Evolutionary conservation across 2,329 filamentous ascomycete genomes (phyloP), one percentile per base, ranked within the genome.

Genomic region (Venturiaceae sp.): DNA sequence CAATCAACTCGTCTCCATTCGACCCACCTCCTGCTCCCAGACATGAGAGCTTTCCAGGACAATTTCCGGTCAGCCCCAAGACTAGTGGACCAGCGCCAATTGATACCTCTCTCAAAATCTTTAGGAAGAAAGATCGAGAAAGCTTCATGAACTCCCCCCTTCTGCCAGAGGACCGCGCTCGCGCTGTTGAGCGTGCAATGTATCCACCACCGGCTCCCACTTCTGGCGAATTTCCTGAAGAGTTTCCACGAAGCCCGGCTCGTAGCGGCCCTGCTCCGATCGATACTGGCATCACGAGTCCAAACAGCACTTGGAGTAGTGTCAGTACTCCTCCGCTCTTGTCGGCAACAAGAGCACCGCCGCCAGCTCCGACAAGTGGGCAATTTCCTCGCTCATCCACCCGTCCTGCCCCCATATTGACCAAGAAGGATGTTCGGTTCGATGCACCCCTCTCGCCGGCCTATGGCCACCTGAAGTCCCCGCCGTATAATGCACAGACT

Each of bases 1-100:
- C 50, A 19, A 37, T 13, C n/a, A 23, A 34, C 19, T 11, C 32
- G n/a, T 53, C 50, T 13, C 50, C 6, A 7, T 53, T 3, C 50
- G 50, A 53, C 21, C 52, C 52, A 23, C 52, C 52, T 53, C 52
- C 52, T 34, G 52, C 52, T n/a, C 52, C 52, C 5, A 34, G n/a
- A 2, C 52, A 53, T 23, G n/a, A 13, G 32, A 34, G 2, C 2
- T 53, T 53, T 8, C 52, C 52, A 28, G 52, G n/a, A 14, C 16
- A 53, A 2, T 53, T 53, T 16, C 52, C 52, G 2, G 2, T n/a
- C 3, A 53, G 52, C 19, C 34, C 52, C 30, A 53, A n/a, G 32
- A 23, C 32, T 4, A 50, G 44, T 3, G 44, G 44, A 13, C 44
- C 44, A 19, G 52, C 52, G 30, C 52, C 52, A 23, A 53, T 53